Conservation (phyloP, 352 stramenopile species). For the Peronospora farinosa region DNA sequence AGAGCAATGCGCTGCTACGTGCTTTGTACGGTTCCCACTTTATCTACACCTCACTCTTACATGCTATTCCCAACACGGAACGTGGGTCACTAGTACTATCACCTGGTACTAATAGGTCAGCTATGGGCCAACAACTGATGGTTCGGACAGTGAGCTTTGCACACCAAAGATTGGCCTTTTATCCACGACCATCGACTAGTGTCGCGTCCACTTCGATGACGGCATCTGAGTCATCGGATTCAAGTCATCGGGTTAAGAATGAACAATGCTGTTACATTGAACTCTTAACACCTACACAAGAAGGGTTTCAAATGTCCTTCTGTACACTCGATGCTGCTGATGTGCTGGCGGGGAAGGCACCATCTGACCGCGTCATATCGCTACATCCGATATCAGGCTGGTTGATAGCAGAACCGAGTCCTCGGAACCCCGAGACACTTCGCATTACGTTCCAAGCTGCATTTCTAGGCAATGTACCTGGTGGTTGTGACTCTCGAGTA, state of each 20-base stretch:
- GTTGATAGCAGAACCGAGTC: conserved; percentile 20
- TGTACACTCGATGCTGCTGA: conserved; percentile 24
- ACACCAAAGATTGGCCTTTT: conserved; percentile 16
- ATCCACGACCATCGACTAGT: conserved; percentile 4
- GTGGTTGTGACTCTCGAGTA: conserved; percentile 14
- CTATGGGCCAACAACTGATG: conserved; percentile 21
- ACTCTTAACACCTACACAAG: conserved; percentile 16
- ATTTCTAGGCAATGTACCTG: conserved; percentile 17
- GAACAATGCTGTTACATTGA: conserved; percentile 34
- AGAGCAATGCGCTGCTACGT: conserved; percentile 30
- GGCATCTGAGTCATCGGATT: conserved; percentile 6
- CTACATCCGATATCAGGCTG: conserved; percentile 32
- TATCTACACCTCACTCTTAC: conserved; percentile 38
- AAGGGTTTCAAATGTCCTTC: conserved; percentile 25
- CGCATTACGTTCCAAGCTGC: conserved; percentile 28
- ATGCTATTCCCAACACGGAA: conserved; percentile 18
- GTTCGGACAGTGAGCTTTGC: conserved; percentile 32
- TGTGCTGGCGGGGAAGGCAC: conserved; percentile 27
- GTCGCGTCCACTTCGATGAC: conserved; percentile 2
- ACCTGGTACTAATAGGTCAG: background rate
- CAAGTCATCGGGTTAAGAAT: conserved; percentile 16
- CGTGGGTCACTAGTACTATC: conserved; percentile 8
- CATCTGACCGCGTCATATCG: conserved; percentile 23
- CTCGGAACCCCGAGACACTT: conserved; percentile 11
- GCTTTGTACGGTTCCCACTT: conserved; percentile 25